Base-by-base conservation (phyloP, 1,284 basidiomycete genomes). In the Exobasidium cylindrosporum region DNA sequence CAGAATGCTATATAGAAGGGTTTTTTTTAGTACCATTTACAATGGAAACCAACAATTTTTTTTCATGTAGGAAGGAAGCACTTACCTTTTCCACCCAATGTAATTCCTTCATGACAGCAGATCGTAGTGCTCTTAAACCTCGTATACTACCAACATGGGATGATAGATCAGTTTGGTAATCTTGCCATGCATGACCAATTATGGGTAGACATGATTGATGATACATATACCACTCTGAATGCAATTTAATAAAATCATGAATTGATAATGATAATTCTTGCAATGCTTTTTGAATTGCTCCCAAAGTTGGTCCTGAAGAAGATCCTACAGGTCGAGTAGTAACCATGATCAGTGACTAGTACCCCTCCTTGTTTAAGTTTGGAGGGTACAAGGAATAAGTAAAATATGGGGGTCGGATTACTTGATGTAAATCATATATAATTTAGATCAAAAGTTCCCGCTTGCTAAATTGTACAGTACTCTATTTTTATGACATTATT, bases 81-180 rank as follows among this genome's bases (percentile, higher is more conserved):
- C 53, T 7, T n/a, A 55, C 53, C 53, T 43, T 31, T 43, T 57
- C 56, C n/a, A 70, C 45, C 7, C 63, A 61, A n/a, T 45, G 32
- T 13, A 70, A 60, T 29, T 70, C 68, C 24, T 66, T 44, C 29
- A 64, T 61, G 54, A 68, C 61, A 45, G 64, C 63, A 32, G 58
- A 63, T 46, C 64, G 58, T 17, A 67, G 50, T 10, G 61, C 44
- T 4, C 57, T 65, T 55, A 70, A 62, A 26, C 68, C 68, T 54
- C 67, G 66, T 45, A 70, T 57, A 3, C 24, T 30, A 50, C n/a
- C 47, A 28, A 50, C 26, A 28, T 50, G 47, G 17, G n/a, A 21
- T 6, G 26, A 50, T 24, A 24, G 13, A 13, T 24, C n/a, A 4
- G 13, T 21, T 50, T 28, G 47, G 26, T 24, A 28, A 28, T 50